A percentile compares a stretch with the other conserved stretches of the same genome.
Evolutionary conservation across 2,329 filamentous ascomycete genomes (phyloP).

Genomic region (Arthrocladium fulminans): DNA sequence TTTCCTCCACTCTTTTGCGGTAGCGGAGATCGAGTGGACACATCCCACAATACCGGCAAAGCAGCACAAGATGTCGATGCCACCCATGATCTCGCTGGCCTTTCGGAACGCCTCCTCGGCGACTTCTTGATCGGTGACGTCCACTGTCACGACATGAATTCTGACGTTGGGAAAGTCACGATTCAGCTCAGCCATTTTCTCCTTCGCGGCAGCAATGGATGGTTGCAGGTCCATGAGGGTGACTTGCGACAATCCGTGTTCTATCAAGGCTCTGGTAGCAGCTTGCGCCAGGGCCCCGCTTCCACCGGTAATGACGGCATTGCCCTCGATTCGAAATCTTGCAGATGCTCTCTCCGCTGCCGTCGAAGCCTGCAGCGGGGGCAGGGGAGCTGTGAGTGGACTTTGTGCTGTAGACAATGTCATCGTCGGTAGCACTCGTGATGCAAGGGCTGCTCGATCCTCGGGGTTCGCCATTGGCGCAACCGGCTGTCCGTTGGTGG

Average conservation of each 20-base stretch:
- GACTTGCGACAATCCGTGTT: conserved; percentile 55
- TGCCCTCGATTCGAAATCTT: conserved; percentile 26
- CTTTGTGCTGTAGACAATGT: conserved; percentile 18
- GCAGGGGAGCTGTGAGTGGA: conserved; percentile 25
- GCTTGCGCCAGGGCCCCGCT: conserved; percentile 55
- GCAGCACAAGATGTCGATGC: conserved; percentile 44
- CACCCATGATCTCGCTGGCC: conserved; percentile 26
- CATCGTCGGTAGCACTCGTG: conserved; percentile 22
- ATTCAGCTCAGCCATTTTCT: conserved; percentile 41
- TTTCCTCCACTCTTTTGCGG: conserved; percentile 50
- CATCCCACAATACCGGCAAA: conserved; percentile 63
- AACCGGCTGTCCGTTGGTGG: not conserved
- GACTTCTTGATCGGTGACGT: conserved; percentile 46
- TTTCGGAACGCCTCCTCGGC: conserved; percentile 38
- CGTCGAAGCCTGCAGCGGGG: conserved; percentile 19
- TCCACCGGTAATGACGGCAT: conserved; percentile 51
- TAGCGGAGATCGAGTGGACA: conserved; percentile 52
- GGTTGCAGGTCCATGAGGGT: conserved; percentile 52
- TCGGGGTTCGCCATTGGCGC: conserved; percentile 11
- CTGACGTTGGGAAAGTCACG: conserved; percentile 46
- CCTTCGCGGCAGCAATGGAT: conserved; percentile 28
- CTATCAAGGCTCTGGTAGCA: conserved; percentile 54
- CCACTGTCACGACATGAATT: conserved; percentile 45
- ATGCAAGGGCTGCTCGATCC: conserved; percentile 19
- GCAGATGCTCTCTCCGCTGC: conserved; percentile 24